phyloP scores from a whole-genome alignment of 2,329 filamentous ascomycete species.

The Cryphonectria carpinicola region DNA sequence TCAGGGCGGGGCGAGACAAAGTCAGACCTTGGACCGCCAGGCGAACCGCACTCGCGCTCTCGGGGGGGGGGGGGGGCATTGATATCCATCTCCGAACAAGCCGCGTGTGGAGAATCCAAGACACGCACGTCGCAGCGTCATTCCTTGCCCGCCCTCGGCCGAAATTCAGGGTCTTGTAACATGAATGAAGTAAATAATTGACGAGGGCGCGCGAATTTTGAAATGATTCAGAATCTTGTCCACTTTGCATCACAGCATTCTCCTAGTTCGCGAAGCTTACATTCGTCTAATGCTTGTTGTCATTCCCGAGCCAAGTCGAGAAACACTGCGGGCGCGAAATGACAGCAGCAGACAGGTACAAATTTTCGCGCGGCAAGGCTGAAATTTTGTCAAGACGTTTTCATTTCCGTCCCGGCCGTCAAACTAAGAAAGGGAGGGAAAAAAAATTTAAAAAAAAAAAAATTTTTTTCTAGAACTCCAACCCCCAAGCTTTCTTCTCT shows the following conservation, averaged over 20 bases:
- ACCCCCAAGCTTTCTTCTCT: neutral
- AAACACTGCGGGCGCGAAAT: slow-evolving; percentile 7
- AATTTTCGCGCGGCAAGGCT: neutral
- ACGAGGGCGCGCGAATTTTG: neutral
- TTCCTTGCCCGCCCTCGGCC: slow-evolving; percentile 11
- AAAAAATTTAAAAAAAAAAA: too few species aligned
- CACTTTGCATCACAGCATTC: neutral
- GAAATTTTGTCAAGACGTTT: slow-evolving; percentile 4
- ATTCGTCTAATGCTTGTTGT: neutral
- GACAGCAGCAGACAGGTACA: neutral
- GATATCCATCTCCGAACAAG: slow-evolving; percentile 2
- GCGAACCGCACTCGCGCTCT: neutral
- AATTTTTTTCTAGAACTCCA: neutral
- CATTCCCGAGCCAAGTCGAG: slow-evolving; percentile 8
- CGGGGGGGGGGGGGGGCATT: neutral
- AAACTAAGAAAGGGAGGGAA: too few species aligned
- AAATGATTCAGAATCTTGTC: neutral
- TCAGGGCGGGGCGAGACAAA: neutral
- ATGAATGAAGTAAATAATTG: neutral
- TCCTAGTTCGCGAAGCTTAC: neutral
- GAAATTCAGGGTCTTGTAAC: slow-evolving; percentile 3
- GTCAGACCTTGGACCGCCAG: neutral
- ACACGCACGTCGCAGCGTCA: slow-evolving; percentile 12
- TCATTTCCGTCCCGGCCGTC: neutral
- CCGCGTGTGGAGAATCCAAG: slow-evolving; percentile 4